Conservation (phyloP, 2,329 filamentous ascomycete species). For the Xylaria sp. region DNA sequence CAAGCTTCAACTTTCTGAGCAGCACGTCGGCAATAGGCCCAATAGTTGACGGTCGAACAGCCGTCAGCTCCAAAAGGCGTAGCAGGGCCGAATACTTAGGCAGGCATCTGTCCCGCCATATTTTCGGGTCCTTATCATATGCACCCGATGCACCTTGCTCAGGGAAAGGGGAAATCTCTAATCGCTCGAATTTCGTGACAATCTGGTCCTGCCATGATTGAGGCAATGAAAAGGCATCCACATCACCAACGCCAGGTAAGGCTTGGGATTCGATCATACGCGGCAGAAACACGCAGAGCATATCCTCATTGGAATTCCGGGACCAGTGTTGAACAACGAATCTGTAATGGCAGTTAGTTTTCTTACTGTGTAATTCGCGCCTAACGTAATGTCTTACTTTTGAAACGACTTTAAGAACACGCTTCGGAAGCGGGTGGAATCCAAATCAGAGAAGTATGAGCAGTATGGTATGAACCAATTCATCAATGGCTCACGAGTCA, state of each 20-base stretch:
- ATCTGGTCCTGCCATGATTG: slow-evolving; percentile 80
- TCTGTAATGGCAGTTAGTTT: slow-evolving; percentile 58
- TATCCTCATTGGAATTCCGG: slow-evolving; percentile 70
- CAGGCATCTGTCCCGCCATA: slow-evolving; percentile 71
- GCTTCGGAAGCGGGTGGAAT: slow-evolving; percentile 77
- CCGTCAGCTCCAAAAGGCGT: slow-evolving; percentile 69
- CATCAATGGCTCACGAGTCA: slow-evolving; percentile 74
- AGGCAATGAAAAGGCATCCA: slow-evolving; percentile 67
- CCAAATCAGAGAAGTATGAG: slow-evolving; percentile 79
- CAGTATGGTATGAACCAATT: slow-evolving; percentile 87
- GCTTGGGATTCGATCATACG: slow-evolving; percentile 68
- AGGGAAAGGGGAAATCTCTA: slow-evolving; percentile 73
- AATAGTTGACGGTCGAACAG: slow-evolving; percentile 73
- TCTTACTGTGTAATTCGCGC: neutral
- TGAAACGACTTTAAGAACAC: slow-evolving; percentile 86
- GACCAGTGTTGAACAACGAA: slow-evolving; percentile 83
- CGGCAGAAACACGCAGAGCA: slow-evolving; percentile 75
- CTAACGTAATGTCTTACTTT: slow-evolving; percentile 63
- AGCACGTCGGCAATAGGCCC: slow-evolving; percentile 74
- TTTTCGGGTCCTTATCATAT: slow-evolving; percentile 70
- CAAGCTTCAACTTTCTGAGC: slow-evolving; percentile 72
- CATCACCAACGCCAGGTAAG: slow-evolving; percentile 64
- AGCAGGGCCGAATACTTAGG: slow-evolving; percentile 76
- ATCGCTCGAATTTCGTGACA: slow-evolving; percentile 72
- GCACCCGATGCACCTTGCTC: slow-evolving; percentile 63